These are phyloP conservation scores for Aspergillus incahuasiensis DNA, from an alignment of 495 filamentous ascomycete genomes.

Conservation along the genomic window DNA sequence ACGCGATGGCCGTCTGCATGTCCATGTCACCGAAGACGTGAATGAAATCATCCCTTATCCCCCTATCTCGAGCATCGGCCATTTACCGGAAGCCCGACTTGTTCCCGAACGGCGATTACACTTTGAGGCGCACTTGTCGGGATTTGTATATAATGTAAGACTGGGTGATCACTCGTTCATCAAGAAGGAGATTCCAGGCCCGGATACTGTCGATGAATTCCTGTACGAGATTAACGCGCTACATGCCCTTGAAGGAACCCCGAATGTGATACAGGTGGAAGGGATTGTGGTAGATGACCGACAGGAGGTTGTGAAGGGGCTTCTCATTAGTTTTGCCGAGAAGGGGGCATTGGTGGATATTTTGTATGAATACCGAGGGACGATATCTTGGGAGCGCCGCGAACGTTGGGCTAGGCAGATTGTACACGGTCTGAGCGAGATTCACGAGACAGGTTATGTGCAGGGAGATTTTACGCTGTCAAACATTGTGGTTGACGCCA, in stretches of 20 bases:
- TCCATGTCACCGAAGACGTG: conserved; percentile 96
- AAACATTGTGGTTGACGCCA: conserved; percentile 87
- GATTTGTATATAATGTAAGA: conserved; percentile 93
- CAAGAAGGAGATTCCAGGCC: conserved; percentile 97
- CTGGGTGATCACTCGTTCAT: conserved; percentile 67
- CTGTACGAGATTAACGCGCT: conserved; percentile 97
- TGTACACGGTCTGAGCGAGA: conserved; percentile 81
- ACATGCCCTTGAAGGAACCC: conserved; percentile 63
- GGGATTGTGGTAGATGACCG: conserved; percentile 84
- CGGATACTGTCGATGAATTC: conserved; percentile 94
- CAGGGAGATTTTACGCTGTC: conserved; percentile 97
- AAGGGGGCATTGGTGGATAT: conserved; percentile 88
- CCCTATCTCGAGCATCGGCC: conserved; percentile 64
- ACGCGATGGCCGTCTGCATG: conserved; percentile 81
- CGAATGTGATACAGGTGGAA: conserved; percentile 81
- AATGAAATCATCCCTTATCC: conserved; percentile 95
- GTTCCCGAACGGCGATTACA: conserved; percentile 69
- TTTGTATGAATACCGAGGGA: conserved; percentile 66
- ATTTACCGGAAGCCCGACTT: conserved; percentile 59
- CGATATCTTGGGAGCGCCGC: conserved; percentile 66
- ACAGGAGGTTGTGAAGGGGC: conserved; percentile 71
- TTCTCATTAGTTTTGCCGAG: conserved; percentile 85
- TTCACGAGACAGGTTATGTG: conserved; percentile 94
- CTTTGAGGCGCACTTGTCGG: conserved; percentile 90
- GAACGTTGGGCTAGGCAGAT: conserved; percentile 94